Evolutionary conservation across 2,329 filamentous ascomycete genomes (phyloP).

Genomic region (Aspergillus sp.): DNA sequence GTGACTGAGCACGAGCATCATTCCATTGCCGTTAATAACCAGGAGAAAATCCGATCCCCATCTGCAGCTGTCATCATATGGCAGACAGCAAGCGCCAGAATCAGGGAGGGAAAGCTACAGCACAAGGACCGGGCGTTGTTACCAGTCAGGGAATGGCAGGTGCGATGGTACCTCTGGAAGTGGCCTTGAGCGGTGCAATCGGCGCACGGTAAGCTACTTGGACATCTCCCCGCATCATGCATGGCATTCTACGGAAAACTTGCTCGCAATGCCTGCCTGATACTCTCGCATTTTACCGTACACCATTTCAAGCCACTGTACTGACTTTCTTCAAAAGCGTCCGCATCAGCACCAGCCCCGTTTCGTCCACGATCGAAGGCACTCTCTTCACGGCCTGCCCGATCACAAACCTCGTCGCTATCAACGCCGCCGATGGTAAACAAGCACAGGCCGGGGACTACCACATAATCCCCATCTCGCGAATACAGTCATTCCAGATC

Average conservation of each 20-base stretch:
- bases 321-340: slow-evolving; percentile 48
- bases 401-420: slow-evolving; percentile 63
- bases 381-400: slow-evolving; percentile 66
- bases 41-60: neutral
- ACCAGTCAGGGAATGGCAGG: slow-evolving; percentile 44
- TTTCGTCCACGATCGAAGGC: slow-evolving; percentile 61
- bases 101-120: slow-evolving; percentile 54
- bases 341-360: slow-evolving; percentile 60
- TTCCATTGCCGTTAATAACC: neutral
- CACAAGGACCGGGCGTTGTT: slow-evolving; percentile 40
- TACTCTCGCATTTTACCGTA: neutral
- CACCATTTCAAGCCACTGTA: neutral
- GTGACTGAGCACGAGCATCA: neutral
- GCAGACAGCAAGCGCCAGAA: slow-evolving; percentile 64
- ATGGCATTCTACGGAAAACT: neutral
- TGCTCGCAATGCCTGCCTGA: neutral
- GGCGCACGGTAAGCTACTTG: slow-evolving; percentile 58
- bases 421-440: slow-evolving; percentile 55
- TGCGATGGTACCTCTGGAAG: slow-evolving; percentile 56
- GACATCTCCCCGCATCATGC: slow-evolving; percentile 3
- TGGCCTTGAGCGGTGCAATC: slow-evolving; percentile 62
- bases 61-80: slow-evolving; percentile 45
- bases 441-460: slow-evolving; percentile 58
- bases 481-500: slow-evolving; percentile 62
- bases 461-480: slow-evolving; percentile 64